Conservation (phyloP, 2,329 filamentous ascomycete genomes). For the Fusarium oxysporum region DNA sequence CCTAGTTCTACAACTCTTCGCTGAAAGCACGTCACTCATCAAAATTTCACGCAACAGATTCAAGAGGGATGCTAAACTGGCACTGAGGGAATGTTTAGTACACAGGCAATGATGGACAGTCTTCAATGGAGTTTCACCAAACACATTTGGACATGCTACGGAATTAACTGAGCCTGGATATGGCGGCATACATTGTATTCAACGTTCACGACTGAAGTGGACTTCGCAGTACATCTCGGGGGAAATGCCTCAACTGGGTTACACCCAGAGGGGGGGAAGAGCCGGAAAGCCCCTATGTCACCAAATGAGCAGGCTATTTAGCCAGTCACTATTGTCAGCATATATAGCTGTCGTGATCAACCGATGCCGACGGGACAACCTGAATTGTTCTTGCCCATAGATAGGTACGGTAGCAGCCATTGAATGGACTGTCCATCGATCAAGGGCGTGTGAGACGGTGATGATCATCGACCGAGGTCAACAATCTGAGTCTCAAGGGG, state of each 20-base stretch:
- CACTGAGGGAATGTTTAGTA: not conserved
- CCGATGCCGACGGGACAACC: not conserved
- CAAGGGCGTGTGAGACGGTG: not conserved
- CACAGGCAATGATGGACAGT: conserved; percentile 15
- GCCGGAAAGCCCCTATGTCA: not conserved
- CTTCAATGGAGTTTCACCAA: not conserved
- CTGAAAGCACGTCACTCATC: not conserved
- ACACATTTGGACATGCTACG: not conserved
- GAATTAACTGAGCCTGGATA: conserved; percentile 12
- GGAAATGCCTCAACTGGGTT: not conserved
- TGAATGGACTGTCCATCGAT: not conserved
- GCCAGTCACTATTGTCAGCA: not conserved
- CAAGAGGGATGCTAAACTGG: not conserved
- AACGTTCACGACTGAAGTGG: conserved; percentile 3
- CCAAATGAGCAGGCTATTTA: conserved; percentile 3
- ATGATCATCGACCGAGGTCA: conserved; percentile 21
- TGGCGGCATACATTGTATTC: not conserved
- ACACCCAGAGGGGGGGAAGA: not conserved
- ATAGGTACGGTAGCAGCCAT: not conserved
- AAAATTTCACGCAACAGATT: not conserved
- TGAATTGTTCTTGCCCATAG: not conserved
- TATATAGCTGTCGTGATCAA: too few species aligned
- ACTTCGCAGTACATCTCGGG: conserved; percentile 1
- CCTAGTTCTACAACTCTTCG: not conserved
- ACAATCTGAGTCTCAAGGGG: conserved; percentile 16